phyloP scores from a whole-genome alignment of 2,329 filamentous ascomycete species.

The Clathrospora elynae region DNA sequence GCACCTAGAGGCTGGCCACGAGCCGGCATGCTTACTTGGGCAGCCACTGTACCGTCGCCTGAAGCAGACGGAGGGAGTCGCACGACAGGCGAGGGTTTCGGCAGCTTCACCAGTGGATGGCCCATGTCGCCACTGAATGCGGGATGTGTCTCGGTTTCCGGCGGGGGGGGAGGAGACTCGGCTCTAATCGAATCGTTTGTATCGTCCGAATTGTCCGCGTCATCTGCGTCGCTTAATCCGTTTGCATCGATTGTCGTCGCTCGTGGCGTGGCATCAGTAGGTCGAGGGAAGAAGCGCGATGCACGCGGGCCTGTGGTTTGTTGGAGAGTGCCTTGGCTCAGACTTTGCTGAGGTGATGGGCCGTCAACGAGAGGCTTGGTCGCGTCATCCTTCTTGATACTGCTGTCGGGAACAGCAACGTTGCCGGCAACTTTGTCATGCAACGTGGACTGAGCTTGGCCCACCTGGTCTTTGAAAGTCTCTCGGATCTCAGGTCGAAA shows the following conservation, averaged over 20 bases:
- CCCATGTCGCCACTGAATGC: constrained; percentile 70
- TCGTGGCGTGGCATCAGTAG: constrained; percentile 30
- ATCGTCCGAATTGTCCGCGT: no score
- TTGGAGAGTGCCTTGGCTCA: constrained; percentile 31
- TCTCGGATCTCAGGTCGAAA: constrained; percentile 44
- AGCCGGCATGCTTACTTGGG: constrained; percentile 50
- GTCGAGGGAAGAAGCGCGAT: constrained; percentile 48
- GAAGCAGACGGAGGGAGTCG: constrained; percentile 69
- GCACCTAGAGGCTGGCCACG: constrained; percentile 41
- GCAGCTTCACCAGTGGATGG: constrained; percentile 72
- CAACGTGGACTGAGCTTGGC: constrained; percentile 38
- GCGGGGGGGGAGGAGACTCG: constrained; percentile 59
- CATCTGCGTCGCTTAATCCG: no score
- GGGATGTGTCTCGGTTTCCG: constrained; percentile 74
- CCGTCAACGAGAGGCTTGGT: constrained; percentile 31
- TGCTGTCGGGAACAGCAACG: constrained; percentile 13
- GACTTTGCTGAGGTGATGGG: constrained; percentile 26
- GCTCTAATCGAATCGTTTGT: no score
- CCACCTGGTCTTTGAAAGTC: constrained; percentile 39
- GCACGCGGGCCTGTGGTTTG: constrained; percentile 36
- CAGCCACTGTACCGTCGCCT: constrained; percentile 46
- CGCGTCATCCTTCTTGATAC: constrained; percentile 35
- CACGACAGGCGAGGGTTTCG: constrained; percentile 74
- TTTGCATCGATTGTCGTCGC: constrained; percentile 22
- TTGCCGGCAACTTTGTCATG: constrained; percentile 34